phyloP scores from a whole-genome alignment of 306 rosid genomes.

The Citrullus mucosospermus region DNA sequence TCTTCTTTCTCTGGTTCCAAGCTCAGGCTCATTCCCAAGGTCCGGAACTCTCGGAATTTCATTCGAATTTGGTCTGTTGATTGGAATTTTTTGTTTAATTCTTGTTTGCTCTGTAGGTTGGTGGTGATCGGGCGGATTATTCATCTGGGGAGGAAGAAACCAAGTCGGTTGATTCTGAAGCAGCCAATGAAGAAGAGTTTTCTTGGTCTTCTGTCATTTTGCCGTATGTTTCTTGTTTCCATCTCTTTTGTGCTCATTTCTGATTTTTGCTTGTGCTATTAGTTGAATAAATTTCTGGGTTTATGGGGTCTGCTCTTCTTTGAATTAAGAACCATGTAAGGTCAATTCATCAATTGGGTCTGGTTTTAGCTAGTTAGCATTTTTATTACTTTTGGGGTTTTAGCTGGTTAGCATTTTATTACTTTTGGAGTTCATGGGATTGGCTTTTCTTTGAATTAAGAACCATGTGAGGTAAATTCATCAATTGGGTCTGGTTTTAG shows the following conservation, averaged over 20 bases:
- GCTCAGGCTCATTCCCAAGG: constrained; percentile 36
- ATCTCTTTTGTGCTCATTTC: background rate
- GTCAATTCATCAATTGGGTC: background rate
- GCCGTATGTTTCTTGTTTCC: constrained; percentile 46
- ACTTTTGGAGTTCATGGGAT: background rate
- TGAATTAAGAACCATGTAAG: background rate
- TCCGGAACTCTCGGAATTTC: constrained; percentile 4
- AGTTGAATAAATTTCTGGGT: background rate
- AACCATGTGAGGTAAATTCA: background rate
- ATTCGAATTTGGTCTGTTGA: constrained; percentile 2
- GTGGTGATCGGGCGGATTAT: constrained; percentile 32
- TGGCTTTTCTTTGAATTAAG: background rate
- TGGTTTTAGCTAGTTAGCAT: background rate
- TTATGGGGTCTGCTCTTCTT: background rate
- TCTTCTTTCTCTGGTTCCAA: constrained; percentile 15
- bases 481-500: background rate
- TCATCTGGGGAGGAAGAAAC: constrained; percentile 39
- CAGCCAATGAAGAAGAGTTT: constrained; percentile 37
- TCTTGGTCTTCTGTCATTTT: constrained; percentile 65
- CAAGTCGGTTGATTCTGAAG: constrained; percentile 38
- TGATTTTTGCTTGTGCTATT: background rate
- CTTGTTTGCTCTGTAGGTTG: constrained; percentile 39
- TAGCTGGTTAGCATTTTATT: no score
- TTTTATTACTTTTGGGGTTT: background rate
- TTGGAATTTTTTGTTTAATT: background rate